phyloP scores from a whole-genome alignment of 768 basidiomycete genomes.

The Termitomyces sp. region DNA sequence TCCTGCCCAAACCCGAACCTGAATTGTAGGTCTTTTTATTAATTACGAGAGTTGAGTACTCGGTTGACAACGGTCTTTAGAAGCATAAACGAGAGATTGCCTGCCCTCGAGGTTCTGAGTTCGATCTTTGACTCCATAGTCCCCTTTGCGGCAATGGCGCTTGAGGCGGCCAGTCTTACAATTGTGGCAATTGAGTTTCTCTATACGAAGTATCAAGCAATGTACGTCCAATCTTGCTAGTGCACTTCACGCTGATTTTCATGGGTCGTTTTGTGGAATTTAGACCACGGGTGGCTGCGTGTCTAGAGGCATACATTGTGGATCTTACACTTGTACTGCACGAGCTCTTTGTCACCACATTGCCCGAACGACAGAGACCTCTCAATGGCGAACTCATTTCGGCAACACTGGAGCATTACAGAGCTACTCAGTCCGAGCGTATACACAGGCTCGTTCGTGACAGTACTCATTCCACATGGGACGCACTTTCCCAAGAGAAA shows the following conservation, averaged over 20 bases:
- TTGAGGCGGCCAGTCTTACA: slow-evolving; percentile 1
- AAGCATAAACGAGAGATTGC: neutral
- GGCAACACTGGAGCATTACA: neutral
- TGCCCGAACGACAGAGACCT: neutral
- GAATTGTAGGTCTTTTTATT: neutral
- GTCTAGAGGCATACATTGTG: slow-evolving; percentile 21
- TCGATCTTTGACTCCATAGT: neutral
- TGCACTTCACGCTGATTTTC: no score
- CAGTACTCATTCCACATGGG: neutral
- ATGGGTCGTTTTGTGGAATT: neutral
- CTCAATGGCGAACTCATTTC: neutral
- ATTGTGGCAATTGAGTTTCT: neutral
- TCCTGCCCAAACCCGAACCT: neutral
- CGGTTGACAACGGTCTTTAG: neutral
- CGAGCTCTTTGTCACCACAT: slow-evolving; percentile 9
- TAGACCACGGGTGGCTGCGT: neutral
- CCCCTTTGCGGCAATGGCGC: slow-evolving; percentile 5
- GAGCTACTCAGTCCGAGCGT: neutral
- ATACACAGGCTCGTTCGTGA: neutral
- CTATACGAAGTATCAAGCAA: neutral
- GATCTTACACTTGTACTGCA: slow-evolving; percentile 19
- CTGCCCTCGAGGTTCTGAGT: neutral
- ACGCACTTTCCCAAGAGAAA: neutral
- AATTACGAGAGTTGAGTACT: neutral
- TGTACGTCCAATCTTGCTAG: neutral